Evolutionary conservation across 257 asterid genomes (phyloP).

Genomic region (Galeopsis tetrahit): DNA sequence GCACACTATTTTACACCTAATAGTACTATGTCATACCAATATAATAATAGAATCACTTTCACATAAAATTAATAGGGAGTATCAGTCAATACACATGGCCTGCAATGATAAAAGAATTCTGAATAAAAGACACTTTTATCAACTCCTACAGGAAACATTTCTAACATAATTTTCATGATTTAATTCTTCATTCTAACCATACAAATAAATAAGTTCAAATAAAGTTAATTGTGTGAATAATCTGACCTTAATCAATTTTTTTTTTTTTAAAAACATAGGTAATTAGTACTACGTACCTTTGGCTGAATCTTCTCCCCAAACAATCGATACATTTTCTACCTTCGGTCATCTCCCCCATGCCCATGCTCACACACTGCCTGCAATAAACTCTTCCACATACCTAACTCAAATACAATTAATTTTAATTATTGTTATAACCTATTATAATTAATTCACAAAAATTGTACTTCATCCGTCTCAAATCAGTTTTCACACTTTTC

Average conservation of each 20-base stretch:
- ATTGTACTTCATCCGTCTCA: too few relatives aligned
- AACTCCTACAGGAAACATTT: not conserved
- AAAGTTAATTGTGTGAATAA: not conserved
- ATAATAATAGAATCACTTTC: not conserved
- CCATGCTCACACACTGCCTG: constrained; percentile 68
- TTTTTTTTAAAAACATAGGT: too few relatives aligned
- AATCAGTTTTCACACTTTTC: too few relatives aligned
- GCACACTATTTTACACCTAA: too few relatives aligned
- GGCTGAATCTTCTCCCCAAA: constrained; percentile 81
- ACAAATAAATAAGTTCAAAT: too few relatives aligned
- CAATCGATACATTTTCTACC: constrained; percentile 77
- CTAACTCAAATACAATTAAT: constrained; percentile 28
- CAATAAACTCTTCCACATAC: constrained; percentile 84
- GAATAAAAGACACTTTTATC: not conserved
- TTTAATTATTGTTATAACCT: not conserved
- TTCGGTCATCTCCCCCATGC: constrained; percentile 87
- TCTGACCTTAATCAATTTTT: not conserved
- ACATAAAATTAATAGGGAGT: too few relatives aligned
- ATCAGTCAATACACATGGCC: too few relatives aligned
- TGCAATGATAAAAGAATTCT: not conserved
- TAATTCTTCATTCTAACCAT: too few relatives aligned
- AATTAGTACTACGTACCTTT: constrained; percentile 53
- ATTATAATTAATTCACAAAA: too few relatives aligned
- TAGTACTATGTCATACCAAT: too few relatives aligned
- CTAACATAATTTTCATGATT: not conserved